Percentiles rank a stretch among this genome's conserved stretches.
Conservation (phyloP, 1,139 yeast genomes). For the Taiozyma sp. region DNA sequence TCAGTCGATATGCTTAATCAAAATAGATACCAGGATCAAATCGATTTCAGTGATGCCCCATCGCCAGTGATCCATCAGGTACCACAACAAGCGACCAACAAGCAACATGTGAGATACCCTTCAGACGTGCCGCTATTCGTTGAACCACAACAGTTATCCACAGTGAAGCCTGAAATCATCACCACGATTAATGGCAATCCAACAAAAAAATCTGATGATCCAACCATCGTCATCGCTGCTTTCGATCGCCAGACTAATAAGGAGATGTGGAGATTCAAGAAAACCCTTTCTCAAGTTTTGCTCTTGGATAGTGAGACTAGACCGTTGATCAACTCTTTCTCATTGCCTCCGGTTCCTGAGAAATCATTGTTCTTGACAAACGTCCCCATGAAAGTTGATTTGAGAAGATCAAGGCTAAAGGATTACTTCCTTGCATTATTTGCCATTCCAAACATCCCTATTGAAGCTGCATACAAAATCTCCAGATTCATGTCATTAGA, state of each 20-base stretch:
- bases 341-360: constrained; percentile 64
- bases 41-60: not conserved
- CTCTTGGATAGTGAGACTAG: constrained; percentile 53
- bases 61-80: not conserved
- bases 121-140: constrained; percentile 44
- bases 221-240: constrained; percentile 54
- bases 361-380: constrained; percentile 48
- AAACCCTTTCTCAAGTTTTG: constrained; percentile 49
- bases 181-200: constrained; percentile 46
- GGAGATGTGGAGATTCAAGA: constrained; percentile 69
- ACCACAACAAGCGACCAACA: not conserved
- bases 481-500: constrained; percentile 68
- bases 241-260: constrained; percentile 52
- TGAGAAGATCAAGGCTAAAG: constrained; percentile 48
- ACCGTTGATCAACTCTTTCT: constrained; percentile 45
- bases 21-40: constrained; percentile 7
- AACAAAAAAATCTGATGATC: constrained; percentile 44
- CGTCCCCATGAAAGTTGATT: constrained; percentile 62
- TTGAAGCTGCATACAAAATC: constrained; percentile 43
- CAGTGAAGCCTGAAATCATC: constrained; percentile 53
- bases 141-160: constrained; percentile 61
- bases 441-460: constrained; percentile 57
- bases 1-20: not conserved
- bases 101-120: constrained; percentile 8
- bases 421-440: constrained; percentile 57